Base-by-base conservation (phyloP, 2,329 filamentous ascomycete species). In the Ophiocordyceps robertsii region DNA sequence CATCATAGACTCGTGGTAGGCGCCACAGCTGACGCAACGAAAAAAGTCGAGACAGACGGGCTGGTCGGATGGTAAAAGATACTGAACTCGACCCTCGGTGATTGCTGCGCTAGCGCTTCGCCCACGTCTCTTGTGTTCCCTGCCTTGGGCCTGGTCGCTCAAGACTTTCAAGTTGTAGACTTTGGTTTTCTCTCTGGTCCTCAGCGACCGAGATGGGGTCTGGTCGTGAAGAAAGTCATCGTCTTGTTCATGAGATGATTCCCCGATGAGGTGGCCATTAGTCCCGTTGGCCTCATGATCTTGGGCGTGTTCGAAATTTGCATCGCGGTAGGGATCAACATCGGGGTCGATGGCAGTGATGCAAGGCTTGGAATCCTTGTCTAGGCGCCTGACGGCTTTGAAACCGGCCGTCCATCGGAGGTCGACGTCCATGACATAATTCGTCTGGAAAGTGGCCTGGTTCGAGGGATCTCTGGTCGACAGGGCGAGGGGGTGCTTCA, bases 141-240 rank as follows among this genome's bases (percentile, higher is more conserved):
- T 72, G 4, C 74, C 73, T 41, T 73, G 66, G 6, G 73, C 72
- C 49, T 73, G 70, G 49, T 75, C 72, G 54, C 70, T 78, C 14
- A 80, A 58, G 12, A 70, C 62, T 53, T 77, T 79, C 32, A 80
- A 56, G 48, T 80, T 80, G 52, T 80, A 80, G 19, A 67, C 65
- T 46, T 71, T 70, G 43, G 66, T 68, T 36, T 61, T 62, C 16
- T 58, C 65, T 41, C 73, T 66, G 14, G 61, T 58, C 37, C 73
- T 66, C 16, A 75, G 56, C 2, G 69, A 68, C 44, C 73, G 66
- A 42, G 64, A 72, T 0, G 72, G 72, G 2, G 72, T 76, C 13
- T 64, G 59, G 16, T 72, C 69, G 24, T 67, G 67, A 19, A 69
- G 64, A 7, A 53, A 47, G 9, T 66, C 65, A 31, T 70, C 70